Percentiles rank a stretch among this genome's conserved stretches.
These are phyloP conservation scores for Hypoxylon sp. DNA, from an alignment of 2,329 filamentous ascomycete species.

Conservation along the genomic window DNA sequence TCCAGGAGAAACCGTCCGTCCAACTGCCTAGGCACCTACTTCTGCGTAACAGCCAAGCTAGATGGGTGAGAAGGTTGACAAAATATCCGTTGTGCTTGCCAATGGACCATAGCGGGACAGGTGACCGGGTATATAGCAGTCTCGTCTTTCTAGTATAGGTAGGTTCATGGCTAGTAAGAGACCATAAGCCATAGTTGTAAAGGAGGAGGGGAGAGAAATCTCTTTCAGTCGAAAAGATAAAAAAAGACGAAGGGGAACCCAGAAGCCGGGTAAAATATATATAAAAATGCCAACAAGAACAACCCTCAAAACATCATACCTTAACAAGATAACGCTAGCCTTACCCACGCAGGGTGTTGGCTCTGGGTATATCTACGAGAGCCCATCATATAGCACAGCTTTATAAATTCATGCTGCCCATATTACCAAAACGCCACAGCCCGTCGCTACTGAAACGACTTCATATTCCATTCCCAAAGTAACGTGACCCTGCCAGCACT, in stretches of 20 bases:
- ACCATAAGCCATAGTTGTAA: not conserved
- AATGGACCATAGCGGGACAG: not conserved
- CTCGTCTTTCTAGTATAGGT: not conserved
- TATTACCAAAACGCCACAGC: conserved; percentile 46
- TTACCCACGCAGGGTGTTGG: conserved; percentile 23
- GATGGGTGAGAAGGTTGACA: not conserved
- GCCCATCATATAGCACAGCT: conserved; percentile 30
- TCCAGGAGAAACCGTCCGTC: conserved; percentile 10
- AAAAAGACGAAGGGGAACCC: not conserved
- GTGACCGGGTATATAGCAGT: not conserved
- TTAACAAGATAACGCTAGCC: conserved; percentile 35
- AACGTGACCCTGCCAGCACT: conserved; percentile 55
- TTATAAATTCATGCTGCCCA: conserved; percentile 31
- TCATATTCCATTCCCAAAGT: conserved; percentile 47
- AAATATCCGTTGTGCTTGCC: not conserved
- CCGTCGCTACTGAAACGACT: conserved; percentile 48
- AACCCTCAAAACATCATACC: conserved; percentile 20
- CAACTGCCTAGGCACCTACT: conserved; percentile 1
- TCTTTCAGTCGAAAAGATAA: not conserved
- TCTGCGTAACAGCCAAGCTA: conserved; percentile 1
- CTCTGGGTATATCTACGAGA: conserved; percentile 47
- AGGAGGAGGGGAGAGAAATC: not conserved
- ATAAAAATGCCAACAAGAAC: not conserved
- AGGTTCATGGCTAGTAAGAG: not conserved
- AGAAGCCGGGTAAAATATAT: not conserved